Evolutionary conservation across 306 rosid species (phyloP), one percentile per base, ranked within the genome.

Genomic region (Casuarina cunninghamiana): DNA sequence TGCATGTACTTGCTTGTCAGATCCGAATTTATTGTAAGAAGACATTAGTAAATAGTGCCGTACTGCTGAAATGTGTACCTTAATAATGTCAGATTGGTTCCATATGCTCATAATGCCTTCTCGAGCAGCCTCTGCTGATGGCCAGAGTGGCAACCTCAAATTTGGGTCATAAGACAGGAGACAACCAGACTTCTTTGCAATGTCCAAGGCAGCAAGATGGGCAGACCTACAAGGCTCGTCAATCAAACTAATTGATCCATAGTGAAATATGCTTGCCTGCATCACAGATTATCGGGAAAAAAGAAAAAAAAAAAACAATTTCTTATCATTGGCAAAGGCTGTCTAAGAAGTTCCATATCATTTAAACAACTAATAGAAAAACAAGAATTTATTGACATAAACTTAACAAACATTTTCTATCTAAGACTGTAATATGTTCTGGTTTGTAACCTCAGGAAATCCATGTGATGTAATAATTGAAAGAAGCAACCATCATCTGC

Each of bases 261-360:
- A 82, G 61, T 82, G 86, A 74, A 85, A 82, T 66, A 82, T 73
- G 43, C 68, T 69, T 6, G 86, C 84, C 82, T 85, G 78, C 82
- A 82, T 73, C 7, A 61, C 35, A 9, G 19, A 61, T 61, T 61
- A 37, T 57, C 44, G 2, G 4, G 39, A 37, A 39, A 4, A 26
- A 6, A 1, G 35, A 37, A 39, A 4, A 63, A 38, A 63, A 37
- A 39, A 4, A 63, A 38, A 63, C 4, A 6, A 63, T 39, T 63
- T 12, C 45, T 4, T 12, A 12, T 63, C 69, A 5, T 15, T 45
- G n/a, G 19, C 10, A n/a, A 55, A 26, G 32, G 26, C 9, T 55
- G 7, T 55, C 19, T n/a, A 19, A 55, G 61, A 63, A 37, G n/a
- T 63, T 11, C 19, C 15, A 37, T 62, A 5, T 10, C 9, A 37